Conservation (phyloP, 176 grass and related monocot genomes). For the Eremochloa ophiuroides region DNA sequence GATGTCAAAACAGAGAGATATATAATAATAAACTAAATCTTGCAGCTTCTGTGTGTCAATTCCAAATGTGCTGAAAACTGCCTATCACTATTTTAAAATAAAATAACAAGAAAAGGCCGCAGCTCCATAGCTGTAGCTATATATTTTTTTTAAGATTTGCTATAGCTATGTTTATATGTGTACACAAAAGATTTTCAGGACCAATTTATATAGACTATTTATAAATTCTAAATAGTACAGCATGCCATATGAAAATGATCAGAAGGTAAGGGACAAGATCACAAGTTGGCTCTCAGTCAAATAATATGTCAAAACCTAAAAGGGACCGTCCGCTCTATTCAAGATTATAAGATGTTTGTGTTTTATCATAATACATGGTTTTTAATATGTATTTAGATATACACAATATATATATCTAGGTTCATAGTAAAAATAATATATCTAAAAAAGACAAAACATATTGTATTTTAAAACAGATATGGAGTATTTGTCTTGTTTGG, state of each 20-base stretch:
- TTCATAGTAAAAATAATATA: too few relatives aligned
- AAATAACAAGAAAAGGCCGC: not conserved
- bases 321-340: too few relatives aligned
- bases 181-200: not conserved
- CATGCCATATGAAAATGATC: not conserved
- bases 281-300: constrained; percentile 14
- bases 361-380: not conserved
- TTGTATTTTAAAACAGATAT: too few relatives aligned
- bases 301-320: not conserved
- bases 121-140: too few relatives aligned
- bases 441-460: too few relatives aligned
- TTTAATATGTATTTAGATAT: too few relatives aligned
- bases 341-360: not conserved
- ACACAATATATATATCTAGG: too few relatives aligned
- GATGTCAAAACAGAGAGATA: not conserved
- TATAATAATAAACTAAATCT: not conserved
- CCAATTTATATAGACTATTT: not conserved
- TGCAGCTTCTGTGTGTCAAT: not conserved
- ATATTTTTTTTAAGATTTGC: too few relatives aligned
- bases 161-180: not conserved
- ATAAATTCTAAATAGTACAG: not conserved
- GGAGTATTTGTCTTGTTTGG: too few relatives aligned
- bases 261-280: not conserved
- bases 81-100: not conserved
- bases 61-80: not conserved